phyloP scores from a whole-genome alignment of 1,284 basidiomycete genomes.

The Termitomyces sp. region DNA sequence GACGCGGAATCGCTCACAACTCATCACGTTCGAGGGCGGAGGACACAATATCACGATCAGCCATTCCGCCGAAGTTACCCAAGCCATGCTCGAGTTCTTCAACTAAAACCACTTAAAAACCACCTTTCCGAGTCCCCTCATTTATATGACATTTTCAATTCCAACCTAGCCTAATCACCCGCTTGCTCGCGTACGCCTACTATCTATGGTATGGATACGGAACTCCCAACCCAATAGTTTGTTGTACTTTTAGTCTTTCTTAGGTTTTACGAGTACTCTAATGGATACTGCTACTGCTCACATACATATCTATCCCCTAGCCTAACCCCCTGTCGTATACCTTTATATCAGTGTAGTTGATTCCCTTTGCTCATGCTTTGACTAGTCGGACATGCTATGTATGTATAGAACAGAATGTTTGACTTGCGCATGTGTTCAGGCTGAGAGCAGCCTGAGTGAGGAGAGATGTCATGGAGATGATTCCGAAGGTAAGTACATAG shows the following conservation, averaged over 20 bases:
- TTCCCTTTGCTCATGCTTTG: background rate
- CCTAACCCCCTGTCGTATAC: background rate
- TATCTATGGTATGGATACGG: conserved; percentile 1
- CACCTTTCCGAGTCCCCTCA: background rate
- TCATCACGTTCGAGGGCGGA: conserved; percentile 56
- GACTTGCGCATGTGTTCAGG: background rate
- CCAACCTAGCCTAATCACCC: background rate
- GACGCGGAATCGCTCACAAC: conserved; percentile 30
- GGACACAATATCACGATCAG: conserved; percentile 62
- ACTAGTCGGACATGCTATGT: background rate
- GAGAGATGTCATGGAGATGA: too few species aligned
- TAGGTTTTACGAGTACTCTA: background rate
- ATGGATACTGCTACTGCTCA: background rate
- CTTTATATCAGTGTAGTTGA: conserved; percentile 3
- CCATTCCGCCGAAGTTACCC: conserved; percentile 43
- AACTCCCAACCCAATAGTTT: background rate
- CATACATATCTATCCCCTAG: conserved; percentile 3
- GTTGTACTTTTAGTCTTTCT: background rate
- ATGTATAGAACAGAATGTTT: background rate
- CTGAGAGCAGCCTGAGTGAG: too few species aligned
- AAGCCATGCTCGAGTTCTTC: conserved; percentile 23
- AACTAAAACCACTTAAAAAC: conserved; percentile 6
- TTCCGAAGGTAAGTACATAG: too few species aligned
- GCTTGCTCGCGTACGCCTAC: background rate
- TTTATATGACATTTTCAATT: background rate